A percentile compares a stretch with the other conserved stretches of the same genome.
These are phyloP conservation scores for Thyridium curvatum DNA, from an alignment of 2,329 filamentous ascomycete genomes.

Conservation along the genomic window DNA sequence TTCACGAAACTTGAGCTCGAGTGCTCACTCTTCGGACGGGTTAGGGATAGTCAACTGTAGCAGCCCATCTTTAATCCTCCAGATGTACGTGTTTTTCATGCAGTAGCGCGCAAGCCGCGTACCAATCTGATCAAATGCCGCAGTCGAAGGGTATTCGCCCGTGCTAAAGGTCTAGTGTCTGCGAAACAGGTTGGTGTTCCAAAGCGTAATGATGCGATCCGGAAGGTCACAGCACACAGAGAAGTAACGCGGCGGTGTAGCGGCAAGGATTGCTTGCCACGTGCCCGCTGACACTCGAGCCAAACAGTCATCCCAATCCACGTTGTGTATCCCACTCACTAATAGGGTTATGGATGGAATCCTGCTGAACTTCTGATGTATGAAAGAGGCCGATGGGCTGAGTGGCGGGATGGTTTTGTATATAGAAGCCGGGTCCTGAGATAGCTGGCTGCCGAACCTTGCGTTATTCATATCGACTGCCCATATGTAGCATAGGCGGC, in stretches of 20 bases:
- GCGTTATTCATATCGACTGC: conserved; percentile 13
- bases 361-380: conserved; percentile 12
- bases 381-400: conserved; percentile 12
- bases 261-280: conserved; percentile 7
- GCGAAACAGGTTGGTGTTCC: conserved; percentile 11
- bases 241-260: conserved; percentile 7
- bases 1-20: conserved; percentile 7
- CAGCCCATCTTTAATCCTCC: conserved; percentile 7
- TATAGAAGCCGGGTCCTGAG: conserved; percentile 13
- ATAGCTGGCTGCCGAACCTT: conserved; percentile 13
- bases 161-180: conserved; percentile 5
- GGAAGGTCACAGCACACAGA: conserved; percentile 7
- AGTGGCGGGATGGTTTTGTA: conserved; percentile 17
- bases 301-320: conserved; percentile 18
- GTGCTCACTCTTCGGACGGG: conserved; percentile 4
- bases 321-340: conserved; percentile 12
- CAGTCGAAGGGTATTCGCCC: conserved; percentile 6
- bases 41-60: conserved; percentile 1
- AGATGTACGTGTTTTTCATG: conserved; percentile 4
- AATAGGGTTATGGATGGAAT: conserved; percentile 7
- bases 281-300: conserved; percentile 12
- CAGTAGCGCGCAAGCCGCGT: conserved; percentile 11
- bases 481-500: conserved; percentile 11
- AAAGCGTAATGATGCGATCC: conserved; percentile 8
- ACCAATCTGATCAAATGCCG: conserved; percentile 8